Percentiles rank a stretch among this genome's conserved stretches.
Conservation (phyloP, 306 rosid species). For the Cicer cuneatum region DNA sequence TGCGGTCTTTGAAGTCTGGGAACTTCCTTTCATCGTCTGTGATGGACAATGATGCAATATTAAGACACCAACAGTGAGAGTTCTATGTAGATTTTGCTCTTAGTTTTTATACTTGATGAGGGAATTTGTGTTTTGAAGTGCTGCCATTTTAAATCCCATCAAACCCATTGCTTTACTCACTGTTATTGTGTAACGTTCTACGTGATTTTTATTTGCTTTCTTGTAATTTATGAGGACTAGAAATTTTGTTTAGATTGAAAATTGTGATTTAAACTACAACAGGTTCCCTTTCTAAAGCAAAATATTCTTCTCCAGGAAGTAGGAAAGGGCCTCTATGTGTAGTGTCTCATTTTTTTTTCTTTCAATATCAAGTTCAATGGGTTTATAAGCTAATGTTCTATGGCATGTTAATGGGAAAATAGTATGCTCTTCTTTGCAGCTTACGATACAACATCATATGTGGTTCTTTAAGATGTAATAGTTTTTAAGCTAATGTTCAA, state of each 20-base stretch:
- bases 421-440: conserved; percentile 42
- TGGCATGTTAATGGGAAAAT: conserved; percentile 36
- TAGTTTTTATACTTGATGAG: conserved; percentile 26
- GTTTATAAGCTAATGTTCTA: conserved; percentile 39
- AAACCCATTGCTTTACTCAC: conserved; percentile 29
- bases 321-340: conserved; percentile 25
- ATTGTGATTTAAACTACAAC: neutral
- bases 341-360: conserved; percentile 15
- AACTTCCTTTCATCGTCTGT: conserved; percentile 78
- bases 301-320: conserved; percentile 25
- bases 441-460: conserved; percentile 31
- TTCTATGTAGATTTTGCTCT: conserved; percentile 43
- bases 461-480: conserved; percentile 21
- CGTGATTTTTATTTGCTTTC: conserved; percentile 30
- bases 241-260: conserved; percentile 32
- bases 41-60: conserved; percentile 76
- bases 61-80: conserved; percentile 95
- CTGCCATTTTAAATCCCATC: conserved; percentile 35
- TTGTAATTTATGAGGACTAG: conserved; percentile 28
- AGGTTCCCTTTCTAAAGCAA: conserved; percentile 26
- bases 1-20: conserved; percentile 74
- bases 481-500: conserved; percentile 36
- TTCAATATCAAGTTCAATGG: conserved; percentile 16
- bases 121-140: conserved; percentile 36
- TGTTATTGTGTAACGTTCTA: conserved; percentile 26